Percentiles rank a stretch among this genome's conserved stretches.
Conservation (phyloP, 768 basidiomycete genomes). For the Lactifluus hygrophoroides region DNA sequence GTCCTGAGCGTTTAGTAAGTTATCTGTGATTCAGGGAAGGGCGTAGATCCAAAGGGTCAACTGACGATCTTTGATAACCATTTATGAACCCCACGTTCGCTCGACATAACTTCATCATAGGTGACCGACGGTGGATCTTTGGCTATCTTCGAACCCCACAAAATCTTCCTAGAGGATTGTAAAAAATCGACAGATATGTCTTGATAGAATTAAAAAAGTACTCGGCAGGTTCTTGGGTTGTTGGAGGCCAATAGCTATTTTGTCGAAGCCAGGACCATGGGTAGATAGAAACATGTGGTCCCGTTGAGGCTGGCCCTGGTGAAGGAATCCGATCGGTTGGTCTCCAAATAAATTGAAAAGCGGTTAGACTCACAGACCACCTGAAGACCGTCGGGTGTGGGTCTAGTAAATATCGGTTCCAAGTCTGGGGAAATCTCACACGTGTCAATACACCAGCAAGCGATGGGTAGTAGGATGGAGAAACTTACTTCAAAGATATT, state of each 20-base stretch:
- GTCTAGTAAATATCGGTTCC: conserved; percentile 48
- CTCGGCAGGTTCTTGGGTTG: conserved; percentile 31
- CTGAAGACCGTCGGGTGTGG: conserved; percentile 54
- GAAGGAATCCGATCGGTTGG: neutral
- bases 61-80: conserved; percentile 78
- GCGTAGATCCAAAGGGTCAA: conserved; percentile 8
- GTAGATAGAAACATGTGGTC: conserved; percentile 70
- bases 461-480: neutral
- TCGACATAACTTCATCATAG: conserved; percentile 66
- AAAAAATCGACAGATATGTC: neutral
- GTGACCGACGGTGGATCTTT: conserved; percentile 64
- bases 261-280: conserved; percentile 79
- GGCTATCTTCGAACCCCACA: conserved; percentile 77
- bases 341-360: neutral
- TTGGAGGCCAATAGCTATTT: conserved; percentile 71
- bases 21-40: neutral
- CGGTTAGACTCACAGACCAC: conserved; percentile 61
- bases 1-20: conserved; percentile 48
- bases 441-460: neutral
- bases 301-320: conserved; percentile 44
- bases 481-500: conserved; percentile 69
- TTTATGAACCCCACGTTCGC: conserved; percentile 58
- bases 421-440: conserved; percentile 70
- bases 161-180: conserved; percentile 41
- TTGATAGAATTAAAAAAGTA: conserved; percentile 27